phyloP scores from a whole-genome alignment of 2,329 filamentous ascomycete species.

The Hymenoscyphus fraxineus region DNA sequence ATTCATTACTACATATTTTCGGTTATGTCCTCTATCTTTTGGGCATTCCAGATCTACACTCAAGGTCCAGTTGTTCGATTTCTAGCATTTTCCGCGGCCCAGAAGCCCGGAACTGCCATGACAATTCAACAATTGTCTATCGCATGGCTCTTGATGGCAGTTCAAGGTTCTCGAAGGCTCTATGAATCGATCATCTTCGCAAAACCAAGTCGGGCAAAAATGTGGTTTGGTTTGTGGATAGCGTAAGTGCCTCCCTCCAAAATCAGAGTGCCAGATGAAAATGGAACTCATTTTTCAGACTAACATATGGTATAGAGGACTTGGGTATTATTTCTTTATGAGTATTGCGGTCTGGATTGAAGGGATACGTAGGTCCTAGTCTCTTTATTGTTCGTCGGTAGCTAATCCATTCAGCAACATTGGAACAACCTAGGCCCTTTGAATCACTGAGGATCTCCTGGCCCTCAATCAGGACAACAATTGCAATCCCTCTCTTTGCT shows the following conservation, averaged over 20 bases:
- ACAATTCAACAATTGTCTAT: conserved; percentile 58
- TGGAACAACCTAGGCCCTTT: conserved; percentile 17
- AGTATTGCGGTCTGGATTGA: conserved; percentile 82
- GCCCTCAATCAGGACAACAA: conserved; percentile 45
- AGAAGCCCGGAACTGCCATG: conserved; percentile 42
- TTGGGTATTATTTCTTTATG: conserved; percentile 72
- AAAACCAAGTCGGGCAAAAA: conserved; percentile 63
- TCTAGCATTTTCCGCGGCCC: conserved; percentile 37
- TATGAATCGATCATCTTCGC: conserved; percentile 68
- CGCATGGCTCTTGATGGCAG: conserved; percentile 67
- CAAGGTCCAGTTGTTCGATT: conserved; percentile 53
- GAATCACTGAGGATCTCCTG: conserved; percentile 23
- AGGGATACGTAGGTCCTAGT: conserved; percentile 56
- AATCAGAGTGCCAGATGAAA: background rate
- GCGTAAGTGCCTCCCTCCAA: conserved; percentile 38
- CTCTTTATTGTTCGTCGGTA: background rate
- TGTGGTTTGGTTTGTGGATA: conserved; percentile 83
- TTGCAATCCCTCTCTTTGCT: conserved; percentile 62
- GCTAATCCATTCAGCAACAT: conserved; percentile 27
- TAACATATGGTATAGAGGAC: conserved; percentile 41
- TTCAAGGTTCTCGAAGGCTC: conserved; percentile 72
- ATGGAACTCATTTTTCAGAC: background rate
- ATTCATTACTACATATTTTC: conserved; percentile 80
- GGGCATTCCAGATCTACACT: conserved; percentile 61
- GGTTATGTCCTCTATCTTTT: conserved; percentile 66